A percentile compares a stretch with the other conserved stretches of the same genome.
Evolutionary conservation across 1,284 basidiomycete species (phyloP).

Genomic region (Ustilago cynodontis): DNA sequence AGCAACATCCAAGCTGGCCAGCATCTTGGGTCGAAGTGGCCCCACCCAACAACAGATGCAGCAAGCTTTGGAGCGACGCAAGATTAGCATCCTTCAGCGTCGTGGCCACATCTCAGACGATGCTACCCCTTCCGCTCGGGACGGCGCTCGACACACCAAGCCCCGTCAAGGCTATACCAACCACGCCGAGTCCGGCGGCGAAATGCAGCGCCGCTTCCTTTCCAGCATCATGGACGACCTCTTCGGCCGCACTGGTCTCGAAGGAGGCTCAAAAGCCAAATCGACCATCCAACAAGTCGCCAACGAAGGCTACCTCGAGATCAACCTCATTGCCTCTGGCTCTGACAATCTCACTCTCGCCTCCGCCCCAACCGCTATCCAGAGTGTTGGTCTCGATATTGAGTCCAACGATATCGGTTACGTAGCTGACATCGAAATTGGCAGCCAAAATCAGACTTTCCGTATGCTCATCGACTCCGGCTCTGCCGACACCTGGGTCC

Average conservation of each 20-base stretch:
- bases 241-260: slow-evolving; percentile 29
- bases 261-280: slow-evolving; percentile 21
- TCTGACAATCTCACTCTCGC: slow-evolving; percentile 50
- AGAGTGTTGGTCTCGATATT: slow-evolving; percentile 81
- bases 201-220: slow-evolving; percentile 36
- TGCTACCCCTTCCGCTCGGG: neutral
- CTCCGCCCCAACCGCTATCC: slow-evolving; percentile 71
- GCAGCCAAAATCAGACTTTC: slow-evolving; percentile 80
- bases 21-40: slow-evolving; percentile 29
- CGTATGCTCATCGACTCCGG: slow-evolving; percentile 82
- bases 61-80: slow-evolving; percentile 36
- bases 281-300: slow-evolving; percentile 22
- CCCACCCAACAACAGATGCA: slow-evolving; percentile 36
- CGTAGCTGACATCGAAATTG: slow-evolving; percentile 81
- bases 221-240: slow-evolving; percentile 32
- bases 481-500: slow-evolving; percentile 82
- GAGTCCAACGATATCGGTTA: slow-evolving; percentile 77
- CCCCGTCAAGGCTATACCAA: slow-evolving; percentile 45
- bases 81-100: slow-evolving; percentile 29
- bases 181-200: slow-evolving; percentile 19
- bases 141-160: slow-evolving; percentile 4
- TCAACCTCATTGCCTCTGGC: slow-evolving; percentile 32
- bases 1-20: slow-evolving; percentile 55
- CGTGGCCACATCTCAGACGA: slow-evolving; percentile 15
- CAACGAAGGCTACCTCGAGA: slow-evolving; percentile 27